A percentile compares a stretch with the other conserved stretches of the same genome.
Conservation (phyloP, 129 eudicot species). For the Apium graveolens region DNA sequence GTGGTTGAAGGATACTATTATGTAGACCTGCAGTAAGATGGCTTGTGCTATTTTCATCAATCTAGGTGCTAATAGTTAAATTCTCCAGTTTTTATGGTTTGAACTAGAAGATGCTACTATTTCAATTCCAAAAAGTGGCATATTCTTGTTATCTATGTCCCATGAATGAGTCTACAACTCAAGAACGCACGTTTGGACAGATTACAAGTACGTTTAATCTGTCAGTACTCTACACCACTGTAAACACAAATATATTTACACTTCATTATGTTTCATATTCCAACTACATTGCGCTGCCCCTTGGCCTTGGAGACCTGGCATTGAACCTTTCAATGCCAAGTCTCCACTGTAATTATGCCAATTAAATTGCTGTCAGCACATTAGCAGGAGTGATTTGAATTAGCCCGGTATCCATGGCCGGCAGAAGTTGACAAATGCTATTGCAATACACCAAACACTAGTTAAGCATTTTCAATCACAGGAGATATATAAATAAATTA, state of each 20-base stretch:
- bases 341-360: background rate
- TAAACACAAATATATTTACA: too few relatives aligned
- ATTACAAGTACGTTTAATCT: background rate
- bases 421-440: background rate
- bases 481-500: too few relatives aligned
- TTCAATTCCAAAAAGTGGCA: background rate
- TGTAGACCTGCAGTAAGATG: too few relatives aligned
- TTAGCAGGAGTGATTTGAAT: background rate
- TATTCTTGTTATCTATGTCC: too few relatives aligned
- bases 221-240: too few relatives aligned
- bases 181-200: background rate
- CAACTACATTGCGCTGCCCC: background rate
- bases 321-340: too few relatives aligned
- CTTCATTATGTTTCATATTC: too few relatives aligned
- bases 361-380: background rate
- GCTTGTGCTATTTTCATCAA: too few relatives aligned
- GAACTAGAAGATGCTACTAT: background rate
- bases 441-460: background rate
- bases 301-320: background rate
- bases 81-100: too few relatives aligned
- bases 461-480: background rate
- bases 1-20: too few relatives aligned
- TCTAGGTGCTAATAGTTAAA: too few relatives aligned
- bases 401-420: background rate
- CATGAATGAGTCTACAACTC: too few relatives aligned